Percentiles rank a stretch among this genome's conserved stretches.
Conservation (phyloP, 192 early-diverging fungal genomes). For the Linnemannia hyalina region DNA sequence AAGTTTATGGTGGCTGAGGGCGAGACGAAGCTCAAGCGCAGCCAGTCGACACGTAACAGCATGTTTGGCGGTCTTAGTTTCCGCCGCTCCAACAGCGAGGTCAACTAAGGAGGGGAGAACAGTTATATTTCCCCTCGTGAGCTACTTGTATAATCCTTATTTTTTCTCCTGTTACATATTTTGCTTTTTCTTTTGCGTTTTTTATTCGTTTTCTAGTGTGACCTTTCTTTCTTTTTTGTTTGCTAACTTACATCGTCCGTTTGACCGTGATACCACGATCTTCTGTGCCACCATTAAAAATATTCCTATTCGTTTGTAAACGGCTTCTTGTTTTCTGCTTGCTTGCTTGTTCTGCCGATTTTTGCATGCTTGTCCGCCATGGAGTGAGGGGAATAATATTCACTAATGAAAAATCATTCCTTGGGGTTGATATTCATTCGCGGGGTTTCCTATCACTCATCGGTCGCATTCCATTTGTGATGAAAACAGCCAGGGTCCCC, state of each 20-base stretch:
- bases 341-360: neutral
- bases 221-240: neutral
- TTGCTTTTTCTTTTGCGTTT: neutral
- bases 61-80: slow-evolving; percentile 50
- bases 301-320: neutral
- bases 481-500: neutral
- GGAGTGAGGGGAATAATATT: no score
- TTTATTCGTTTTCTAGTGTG: neutral
- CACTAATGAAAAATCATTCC: no score
- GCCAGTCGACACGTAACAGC: slow-evolving; percentile 49
- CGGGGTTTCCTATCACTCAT: no score
- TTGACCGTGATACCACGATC: neutral
- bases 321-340: neutral
- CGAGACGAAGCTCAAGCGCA: slow-evolving; percentile 50
- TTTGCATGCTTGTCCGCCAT: no score
- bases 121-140: neutral
- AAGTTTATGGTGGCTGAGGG: slow-evolving; percentile 47
- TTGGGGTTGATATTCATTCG: no score
- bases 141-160: neutral
- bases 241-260: neutral
- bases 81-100: slow-evolving; percentile 32
- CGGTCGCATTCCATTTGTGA: no score
- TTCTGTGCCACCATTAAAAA: neutral
- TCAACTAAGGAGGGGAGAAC: slow-evolving; percentile 1
- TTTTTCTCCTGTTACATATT: neutral